Base-by-base conservation (phyloP, 306 rosid species). In the Albizia julibrissin region DNA sequence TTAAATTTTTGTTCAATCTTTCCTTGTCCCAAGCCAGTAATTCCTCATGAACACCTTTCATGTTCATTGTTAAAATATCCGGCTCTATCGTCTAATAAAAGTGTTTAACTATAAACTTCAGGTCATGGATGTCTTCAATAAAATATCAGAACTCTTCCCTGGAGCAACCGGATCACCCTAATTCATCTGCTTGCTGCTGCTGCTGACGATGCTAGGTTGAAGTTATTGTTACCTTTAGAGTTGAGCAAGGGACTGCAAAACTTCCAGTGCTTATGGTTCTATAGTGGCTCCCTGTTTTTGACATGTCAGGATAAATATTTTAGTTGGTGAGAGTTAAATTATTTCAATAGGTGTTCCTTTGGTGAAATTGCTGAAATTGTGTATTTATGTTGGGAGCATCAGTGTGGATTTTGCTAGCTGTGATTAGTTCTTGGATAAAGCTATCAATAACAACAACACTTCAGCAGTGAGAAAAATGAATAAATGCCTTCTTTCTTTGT, bases 51-150 rank as follows among this genome's bases (percentile, higher is more conserved):
- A 74, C 29, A 22, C 22, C 19, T 27, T 6, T 14, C 24, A 16
- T 77, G 27, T 27, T 26, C 52, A 31, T 58, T 59, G 73, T 40
- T 70, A 47, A 22, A 43, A 52, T 42, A 34, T 50, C 27, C 50
- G 40, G 69, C 33, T 76, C 15, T 22, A 19, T 2, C 44, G 29
- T 54, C 39, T 81, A n/a, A 66, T 46, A 16, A 49, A 39, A 31
- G 34, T 18, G 2, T 49, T 52, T 54, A 52, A 40, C 22, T 52
- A 37, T 64, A 15, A 49, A 42, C 81, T 80, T 77, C 89, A 96
- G 99, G 94, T 96, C 16, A 96, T 93, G 98, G 97, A 92, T 74
- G 94, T 92, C 81, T 93, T 96, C 90, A 92, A 90, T 69, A 96
- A 93, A 82, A 91, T 96, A 88, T 92, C 99, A 2, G 94, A 96